Evolutionary conservation across 225 moss, liverwort and hornwort genomes (phyloP).

Genomic region (Straminergon stramineum): DNA sequence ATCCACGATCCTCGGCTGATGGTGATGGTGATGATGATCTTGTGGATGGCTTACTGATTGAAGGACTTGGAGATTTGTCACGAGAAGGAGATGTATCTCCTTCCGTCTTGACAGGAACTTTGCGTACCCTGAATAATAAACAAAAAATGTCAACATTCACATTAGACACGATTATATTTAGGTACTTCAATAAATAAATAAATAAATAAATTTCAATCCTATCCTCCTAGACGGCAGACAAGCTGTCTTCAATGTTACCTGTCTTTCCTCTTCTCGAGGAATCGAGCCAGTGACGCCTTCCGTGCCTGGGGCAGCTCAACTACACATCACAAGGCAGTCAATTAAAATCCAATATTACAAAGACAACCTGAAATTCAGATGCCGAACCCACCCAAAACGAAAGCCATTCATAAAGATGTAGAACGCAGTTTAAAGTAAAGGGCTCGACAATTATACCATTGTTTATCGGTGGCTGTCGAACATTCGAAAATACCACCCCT

Average conservation of each 20-base stretch:
- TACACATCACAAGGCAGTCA: not conserved
- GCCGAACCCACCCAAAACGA: not conserved
- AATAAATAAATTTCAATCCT: not conserved
- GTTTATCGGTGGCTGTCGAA: conserved; percentile 6
- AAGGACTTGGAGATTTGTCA: conserved; percentile 24
- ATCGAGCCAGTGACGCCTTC: conserved; percentile 70
- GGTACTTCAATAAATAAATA: not conserved
- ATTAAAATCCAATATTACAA: not conserved
- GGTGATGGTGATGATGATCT: conserved; percentile 24
- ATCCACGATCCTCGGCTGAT: not conserved
- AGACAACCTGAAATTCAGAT: not conserved
- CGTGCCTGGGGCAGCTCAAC: conserved; percentile 65
- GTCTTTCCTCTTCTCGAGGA: conserved; percentile 78
- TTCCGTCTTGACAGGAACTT: conserved; percentile 21
- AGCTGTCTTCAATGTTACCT: not conserved
- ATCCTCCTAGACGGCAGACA: not conserved
- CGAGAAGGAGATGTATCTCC: conserved; percentile 21
- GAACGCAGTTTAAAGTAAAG: not conserved
- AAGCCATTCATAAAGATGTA: not conserved
- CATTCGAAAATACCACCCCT: conserved; percentile 11
- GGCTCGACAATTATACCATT: conserved; percentile 1
- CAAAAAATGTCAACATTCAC: not conserved
- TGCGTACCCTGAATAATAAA: conserved; percentile 21
- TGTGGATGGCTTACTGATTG: conserved; percentile 10
- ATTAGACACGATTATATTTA: not conserved